These are phyloP conservation scores for Ophiocordyceps australis DNA, from an alignment of 2,329 filamentous ascomycete genomes.

Conservation along the genomic window DNA sequence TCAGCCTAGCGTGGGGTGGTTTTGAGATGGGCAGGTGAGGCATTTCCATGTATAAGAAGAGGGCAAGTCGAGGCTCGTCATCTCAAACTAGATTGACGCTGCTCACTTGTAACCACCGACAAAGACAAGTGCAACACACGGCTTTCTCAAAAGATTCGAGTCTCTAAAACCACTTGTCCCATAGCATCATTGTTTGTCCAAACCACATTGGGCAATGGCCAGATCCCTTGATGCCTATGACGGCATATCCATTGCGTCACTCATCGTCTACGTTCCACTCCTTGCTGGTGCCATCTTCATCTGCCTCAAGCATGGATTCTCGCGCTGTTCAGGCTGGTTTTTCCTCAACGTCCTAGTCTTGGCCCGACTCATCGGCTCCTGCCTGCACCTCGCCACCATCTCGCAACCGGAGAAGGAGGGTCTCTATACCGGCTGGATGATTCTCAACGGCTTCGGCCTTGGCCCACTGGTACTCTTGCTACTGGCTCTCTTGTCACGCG, in stretches of 20 bases:
- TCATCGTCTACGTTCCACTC: conserved; percentile 11
- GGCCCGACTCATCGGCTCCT: conserved; percentile 35
- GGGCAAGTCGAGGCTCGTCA: too few relatives aligned
- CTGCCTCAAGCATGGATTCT: conserved; percentile 29
- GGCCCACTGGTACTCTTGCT: conserved; percentile 27
- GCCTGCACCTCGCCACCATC: conserved; percentile 21
- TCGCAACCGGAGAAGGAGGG: conserved; percentile 27
- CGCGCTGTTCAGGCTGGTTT: conserved; percentile 41
- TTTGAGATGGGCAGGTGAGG: too few relatives aligned
- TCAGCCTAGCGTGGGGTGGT: too few relatives aligned
- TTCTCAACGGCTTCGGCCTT: conserved; percentile 14
- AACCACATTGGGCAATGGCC: conserved; percentile 3
- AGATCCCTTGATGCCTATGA: conserved; percentile 11
- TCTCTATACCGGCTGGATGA: conserved; percentile 15
- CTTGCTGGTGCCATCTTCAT: conserved; percentile 15
- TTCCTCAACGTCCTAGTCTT: conserved; percentile 40
- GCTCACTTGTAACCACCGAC: too few relatives aligned
- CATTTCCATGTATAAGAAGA: too few relatives aligned
- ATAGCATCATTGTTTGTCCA: too few relatives aligned
- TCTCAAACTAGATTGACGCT: too few relatives aligned
- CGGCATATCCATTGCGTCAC: conserved; percentile 12
- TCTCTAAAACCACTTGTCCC: too few relatives aligned
- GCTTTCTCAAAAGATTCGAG: too few relatives aligned
- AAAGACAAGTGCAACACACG: too few relatives aligned
- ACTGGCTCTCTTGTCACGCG: conserved; percentile 12